These are phyloP conservation scores for Phaeosphaeriaceae sp. DNA, from an alignment of 2,329 filamentous ascomycete species.

Conservation along the genomic window DNA sequence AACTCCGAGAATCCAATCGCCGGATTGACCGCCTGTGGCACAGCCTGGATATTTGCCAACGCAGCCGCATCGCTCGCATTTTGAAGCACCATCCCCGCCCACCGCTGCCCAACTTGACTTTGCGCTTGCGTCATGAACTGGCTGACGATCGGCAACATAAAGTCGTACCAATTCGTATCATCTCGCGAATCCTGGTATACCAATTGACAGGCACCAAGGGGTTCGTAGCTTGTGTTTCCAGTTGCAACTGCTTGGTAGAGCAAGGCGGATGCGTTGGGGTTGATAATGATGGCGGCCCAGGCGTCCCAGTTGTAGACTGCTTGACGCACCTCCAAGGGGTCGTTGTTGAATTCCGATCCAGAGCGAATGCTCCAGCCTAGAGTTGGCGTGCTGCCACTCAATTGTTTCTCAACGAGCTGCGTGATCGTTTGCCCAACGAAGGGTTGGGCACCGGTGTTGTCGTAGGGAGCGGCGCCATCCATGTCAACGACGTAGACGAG, in stretches of 20 bases:
- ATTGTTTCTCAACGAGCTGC: slow-evolving; percentile 53
- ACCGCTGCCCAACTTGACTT: slow-evolving; percentile 57
- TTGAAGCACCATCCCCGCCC: slow-evolving; percentile 51
- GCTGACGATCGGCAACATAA: slow-evolving; percentile 61
- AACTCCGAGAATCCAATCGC: slow-evolving; percentile 63
- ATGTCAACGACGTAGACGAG: slow-evolving; percentile 68
- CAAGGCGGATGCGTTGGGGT: slow-evolving; percentile 66
- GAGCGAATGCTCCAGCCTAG: slow-evolving; percentile 60
- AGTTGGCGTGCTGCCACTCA: slow-evolving; percentile 46
- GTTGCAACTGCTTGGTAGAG: slow-evolving; percentile 62
- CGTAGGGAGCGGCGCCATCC: slow-evolving; percentile 64
- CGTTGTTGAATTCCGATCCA: slow-evolving; percentile 61
- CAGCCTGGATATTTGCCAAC: slow-evolving; percentile 53
- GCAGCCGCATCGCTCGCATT: slow-evolving; percentile 51
- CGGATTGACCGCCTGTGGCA: slow-evolving; percentile 63
- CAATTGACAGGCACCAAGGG: slow-evolving; percentile 64
- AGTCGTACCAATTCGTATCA: slow-evolving; percentile 60
- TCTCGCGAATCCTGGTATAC: slow-evolving; percentile 65
- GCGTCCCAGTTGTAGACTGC: slow-evolving; percentile 65
- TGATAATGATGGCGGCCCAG: slow-evolving; percentile 69
- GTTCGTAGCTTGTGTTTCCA: slow-evolving; percentile 67
- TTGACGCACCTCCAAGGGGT: slow-evolving; percentile 63
- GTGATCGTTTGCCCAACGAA: slow-evolving; percentile 65
- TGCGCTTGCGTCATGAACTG: slow-evolving; percentile 57
- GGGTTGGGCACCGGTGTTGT: slow-evolving; percentile 50